Evolutionary conservation across 2,329 filamentous ascomycete species (phyloP), one percentile per base, ranked within the genome.

Genomic region (Trichoderma brevicompactum): DNA sequence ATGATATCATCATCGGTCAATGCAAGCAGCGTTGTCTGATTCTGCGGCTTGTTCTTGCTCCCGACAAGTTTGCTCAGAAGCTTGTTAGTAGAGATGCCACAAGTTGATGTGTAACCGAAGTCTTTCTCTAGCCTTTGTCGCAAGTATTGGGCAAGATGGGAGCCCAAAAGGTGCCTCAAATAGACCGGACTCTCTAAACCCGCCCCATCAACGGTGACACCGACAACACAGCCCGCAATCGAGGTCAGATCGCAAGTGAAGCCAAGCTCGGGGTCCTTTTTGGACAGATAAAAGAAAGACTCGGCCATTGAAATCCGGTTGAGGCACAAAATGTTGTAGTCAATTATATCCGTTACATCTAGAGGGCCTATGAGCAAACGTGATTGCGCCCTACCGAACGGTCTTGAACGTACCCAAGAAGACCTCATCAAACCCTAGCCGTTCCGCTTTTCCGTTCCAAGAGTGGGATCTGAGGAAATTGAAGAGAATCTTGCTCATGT

Each of bases 351-450:
- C 8, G 92, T 94, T 49, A 94, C 91, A 73, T 98, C 92, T 78
- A n/a, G n/a, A 40, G n/a, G 8, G 28, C n/a, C 2, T 19, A 12
- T 61, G 7, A 61, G 58, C 28, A 52, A 32, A 8, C 23, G 38
- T 23, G 5, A 13, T 15, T 19, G 15, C 15, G 7, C 49, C 9
- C 15, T 13, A 3, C 23, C 23, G 46, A 17, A 17, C 41, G 15
- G 28, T n/a, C 28, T n/a, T 34, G 13, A 10, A 68, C 74, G 50
- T 72, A 81, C 79, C 79, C 82, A 81, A 75, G 53, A 81, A 81
- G 56, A 96, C 89, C 81, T 98, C 95, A 75, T 98, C 95, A 69
- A 98, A 92, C 0, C 95, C 94, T 34, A 98, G 80, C 23, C 90
- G 86, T 78, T 98, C 94, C 2, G 89, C 89, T 67, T 87, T 90